phyloP scores from a whole-genome alignment of 2,329 filamentous ascomycete species.

The Graphium sp. region DNA sequence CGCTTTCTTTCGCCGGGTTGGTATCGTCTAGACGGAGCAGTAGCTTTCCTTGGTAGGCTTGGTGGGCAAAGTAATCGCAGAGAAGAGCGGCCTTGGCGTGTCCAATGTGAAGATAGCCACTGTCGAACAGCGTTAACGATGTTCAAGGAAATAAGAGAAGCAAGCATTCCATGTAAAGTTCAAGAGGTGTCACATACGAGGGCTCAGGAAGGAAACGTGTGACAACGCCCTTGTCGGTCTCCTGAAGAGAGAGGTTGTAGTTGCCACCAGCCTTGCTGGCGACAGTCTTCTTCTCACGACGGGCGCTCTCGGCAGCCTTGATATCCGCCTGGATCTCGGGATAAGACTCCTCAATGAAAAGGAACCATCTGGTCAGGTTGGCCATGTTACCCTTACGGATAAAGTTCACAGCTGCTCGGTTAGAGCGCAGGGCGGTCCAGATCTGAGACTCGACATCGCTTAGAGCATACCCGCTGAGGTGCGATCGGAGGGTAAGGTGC shows the following conservation, averaged over 20 bases:
- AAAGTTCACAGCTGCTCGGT: constrained; percentile 68
- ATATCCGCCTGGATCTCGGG: constrained; percentile 58
- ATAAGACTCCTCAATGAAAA: constrained; percentile 66
- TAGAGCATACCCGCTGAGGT: constrained; percentile 66
- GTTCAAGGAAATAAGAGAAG: constrained; percentile 6
- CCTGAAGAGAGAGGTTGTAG: constrained; percentile 76
- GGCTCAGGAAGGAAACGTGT: constrained; percentile 90
- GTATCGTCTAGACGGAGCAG: constrained; percentile 93
- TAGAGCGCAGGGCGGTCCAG: constrained; percentile 69
- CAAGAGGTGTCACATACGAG: constrained; percentile 35
- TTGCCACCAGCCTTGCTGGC: constrained; percentile 64
- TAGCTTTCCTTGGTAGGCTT: constrained; percentile 80
- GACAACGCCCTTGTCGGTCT: constrained; percentile 77
- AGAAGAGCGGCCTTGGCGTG: constrained; percentile 88
- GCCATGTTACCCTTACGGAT: constrained; percentile 61
- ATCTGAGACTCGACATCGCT: constrained; percentile 65
- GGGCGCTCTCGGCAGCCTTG: constrained; percentile 51
- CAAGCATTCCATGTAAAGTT: constrained; percentile 4
- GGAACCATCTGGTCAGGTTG: constrained; percentile 77
- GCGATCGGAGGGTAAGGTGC: constrained; percentile 73
- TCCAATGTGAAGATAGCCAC: constrained; percentile 83
- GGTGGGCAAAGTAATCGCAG: constrained; percentile 93
- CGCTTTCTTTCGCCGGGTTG: constrained; percentile 93
- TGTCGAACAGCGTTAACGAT: constrained; percentile 8
- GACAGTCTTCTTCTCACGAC: constrained; percentile 50